Evolutionary conservation across 257 asterid genomes (phyloP).

Genomic region (Solanum pinnatisectum): DNA sequence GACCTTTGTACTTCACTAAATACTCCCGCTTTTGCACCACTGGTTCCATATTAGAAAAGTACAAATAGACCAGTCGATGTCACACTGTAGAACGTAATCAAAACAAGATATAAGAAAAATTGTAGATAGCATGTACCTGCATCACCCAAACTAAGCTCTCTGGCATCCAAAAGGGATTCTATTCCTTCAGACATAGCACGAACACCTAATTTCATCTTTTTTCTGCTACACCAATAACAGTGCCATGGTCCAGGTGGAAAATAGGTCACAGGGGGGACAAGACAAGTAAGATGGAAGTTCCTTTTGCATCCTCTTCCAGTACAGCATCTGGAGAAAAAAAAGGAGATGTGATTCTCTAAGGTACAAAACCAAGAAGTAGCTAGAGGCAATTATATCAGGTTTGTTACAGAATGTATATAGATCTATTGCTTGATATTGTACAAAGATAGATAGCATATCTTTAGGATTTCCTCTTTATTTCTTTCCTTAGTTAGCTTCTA

Average conservation of each 20-base stretch:
- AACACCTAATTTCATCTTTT: constrained; percentile 22
- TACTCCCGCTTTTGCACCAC: constrained; percentile 10
- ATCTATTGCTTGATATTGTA: too few species aligned
- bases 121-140: constrained; percentile 8
- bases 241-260: constrained; percentile 22
- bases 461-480: too few species aligned
- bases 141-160: background rate
- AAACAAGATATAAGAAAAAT: background rate
- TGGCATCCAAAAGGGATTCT: constrained; percentile 15
- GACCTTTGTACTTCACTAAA: constrained; percentile 23
- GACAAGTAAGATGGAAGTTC: constrained; percentile 25
- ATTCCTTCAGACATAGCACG: constrained; percentile 20
- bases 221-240: constrained; percentile 15
- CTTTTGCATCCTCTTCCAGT: constrained; percentile 18
- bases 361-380: too few species aligned
- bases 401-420: too few species aligned
- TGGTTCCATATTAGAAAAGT: background rate
- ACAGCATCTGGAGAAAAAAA: constrained; percentile 1
- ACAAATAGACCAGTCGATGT: background rate
- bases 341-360: too few species aligned
- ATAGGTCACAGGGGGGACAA: constrained; percentile 13
- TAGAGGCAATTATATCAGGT: too few species aligned
- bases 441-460: too few species aligned
- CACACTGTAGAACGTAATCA: background rate
- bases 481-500: too few species aligned